Percentiles rank a stretch among this genome's conserved stretches.
Evolutionary conservation across 768 basidiomycete genomes (phyloP).

Genomic region (Termitomyces sp.): DNA sequence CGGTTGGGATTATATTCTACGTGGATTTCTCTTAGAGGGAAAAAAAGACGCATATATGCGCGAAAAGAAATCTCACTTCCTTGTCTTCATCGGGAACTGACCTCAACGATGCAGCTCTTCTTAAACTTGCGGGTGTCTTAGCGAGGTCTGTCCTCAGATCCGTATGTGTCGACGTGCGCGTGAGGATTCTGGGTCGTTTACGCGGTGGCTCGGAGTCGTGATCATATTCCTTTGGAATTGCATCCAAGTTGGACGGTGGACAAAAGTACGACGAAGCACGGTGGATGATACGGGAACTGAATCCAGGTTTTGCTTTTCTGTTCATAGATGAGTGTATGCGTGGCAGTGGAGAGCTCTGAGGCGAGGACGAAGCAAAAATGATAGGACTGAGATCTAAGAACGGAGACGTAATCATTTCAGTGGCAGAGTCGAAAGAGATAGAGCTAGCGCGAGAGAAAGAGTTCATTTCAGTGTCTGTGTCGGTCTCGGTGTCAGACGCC

Average conservation of each 20-base stretch:
- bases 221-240: not conserved
- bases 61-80: not conserved
- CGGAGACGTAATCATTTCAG: not conserved
- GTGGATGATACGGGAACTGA: slow-evolving; percentile 1
- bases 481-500: not conserved
- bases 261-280: slow-evolving; percentile 1
- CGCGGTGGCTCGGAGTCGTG: not conserved
- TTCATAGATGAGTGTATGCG: not conserved
- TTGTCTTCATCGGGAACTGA: not conserved
- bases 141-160: not conserved
- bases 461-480: not conserved
- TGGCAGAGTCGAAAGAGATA: not conserved
- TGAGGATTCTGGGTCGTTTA: not conserved
- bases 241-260: not conserved
- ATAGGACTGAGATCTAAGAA: not conserved
- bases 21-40: not conserved
- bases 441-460: not conserved
- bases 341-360: not conserved
- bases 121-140: not conserved
- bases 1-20: not conserved
- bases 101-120: not conserved
- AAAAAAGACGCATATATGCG: not conserved
- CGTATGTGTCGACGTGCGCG: not conserved
- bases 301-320: not conserved
- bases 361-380: not conserved